Percentiles rank a stretch among this genome's conserved stretches.
Conservation (phyloP, 2,329 filamentous ascomycete species). For the Neonectria coccinea region DNA sequence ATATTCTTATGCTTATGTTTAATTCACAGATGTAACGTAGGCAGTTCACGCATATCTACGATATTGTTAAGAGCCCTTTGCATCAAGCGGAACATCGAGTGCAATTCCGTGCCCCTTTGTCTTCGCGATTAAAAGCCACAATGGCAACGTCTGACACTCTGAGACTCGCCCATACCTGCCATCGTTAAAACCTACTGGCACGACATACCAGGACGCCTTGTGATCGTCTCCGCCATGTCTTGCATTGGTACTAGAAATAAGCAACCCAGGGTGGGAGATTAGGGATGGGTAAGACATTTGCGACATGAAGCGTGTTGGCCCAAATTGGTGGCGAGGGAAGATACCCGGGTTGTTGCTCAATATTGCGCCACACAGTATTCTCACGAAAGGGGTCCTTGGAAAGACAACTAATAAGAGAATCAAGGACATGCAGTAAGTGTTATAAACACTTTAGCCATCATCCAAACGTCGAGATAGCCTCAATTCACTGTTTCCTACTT, state of each 20-base stretch:
- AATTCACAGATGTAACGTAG: too few species aligned
- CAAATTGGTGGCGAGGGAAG: background rate
- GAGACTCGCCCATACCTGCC: background rate
- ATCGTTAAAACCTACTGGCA: background rate
- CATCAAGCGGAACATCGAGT: background rate
- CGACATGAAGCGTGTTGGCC: background rate
- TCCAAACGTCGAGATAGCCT: background rate
- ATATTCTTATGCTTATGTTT: background rate
- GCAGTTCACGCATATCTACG: too few species aligned
- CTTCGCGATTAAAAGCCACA: too few species aligned
- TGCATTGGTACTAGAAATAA: background rate
- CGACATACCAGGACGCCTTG: background rate
- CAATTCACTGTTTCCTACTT: background rate
- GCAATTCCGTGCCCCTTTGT: too few species aligned
- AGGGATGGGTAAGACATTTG: background rate
- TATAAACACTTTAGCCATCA: background rate
- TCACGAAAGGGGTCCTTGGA: background rate
- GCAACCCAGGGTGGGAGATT: background rate
- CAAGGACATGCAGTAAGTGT: too few species aligned
- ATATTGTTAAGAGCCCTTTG: background rate
- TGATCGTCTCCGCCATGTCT: background rate
- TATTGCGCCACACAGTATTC: background rate
- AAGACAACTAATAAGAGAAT: background rate
- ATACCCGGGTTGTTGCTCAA: background rate
- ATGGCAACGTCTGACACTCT: background rate